Evolutionary conservation across 139 green algal species (phyloP), one percentile per base, ranked within the genome.

Genomic region (Chlorella sp.): DNA sequence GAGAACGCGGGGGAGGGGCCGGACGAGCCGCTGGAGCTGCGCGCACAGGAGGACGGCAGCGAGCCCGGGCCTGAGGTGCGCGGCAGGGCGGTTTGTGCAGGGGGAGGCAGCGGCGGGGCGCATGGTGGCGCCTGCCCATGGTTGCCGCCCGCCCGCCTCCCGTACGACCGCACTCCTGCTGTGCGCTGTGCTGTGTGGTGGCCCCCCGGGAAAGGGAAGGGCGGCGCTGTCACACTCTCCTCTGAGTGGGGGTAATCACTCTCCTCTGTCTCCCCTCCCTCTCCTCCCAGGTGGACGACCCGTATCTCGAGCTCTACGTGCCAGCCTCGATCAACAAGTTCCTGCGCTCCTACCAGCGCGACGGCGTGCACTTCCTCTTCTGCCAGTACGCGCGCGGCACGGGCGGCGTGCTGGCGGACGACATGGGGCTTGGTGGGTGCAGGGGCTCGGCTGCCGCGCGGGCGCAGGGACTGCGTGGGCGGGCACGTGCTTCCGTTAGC

Each of bases 401-500:
- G 14, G 87, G 87, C 3, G 87, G 76, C 38, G 74, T 94, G n/a
- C 76, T 93, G 11, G 89, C 83, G 7, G 89, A 93, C 60, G 89
- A 93, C 68, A 93, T 93, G 89, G 89, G 87, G 11, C 68, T 90
- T 1, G 69, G 76, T 77, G 43, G 8, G n/a, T 62, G 70, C 55
- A 12, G 27, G n/a, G n/a, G n/a, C n/a, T n/a, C n/a, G n/a, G n/a
- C n/a, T n/a, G n/a, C n/a, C n/a, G n/a, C n/a, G n/a, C n/a, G n/a
- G n/a, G n/a, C n/a, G n/a, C n/a, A n/a, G n/a, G n/a, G n/a, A n/a
- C n/a, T n/a, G n/a, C n/a, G n/a, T n/a, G n/a, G n/a, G n/a, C n/a
- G n/a, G n/a, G n/a, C n/a, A 19, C 55, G 31, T n/a, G n/a, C n/a
- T n/a, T n/a, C n/a, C n/a, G n/a, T n/a, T n/a, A n/a, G n/a, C n/a